A percentile compares a stretch with the other conserved stretches of the same genome.
These are phyloP conservation scores for Orychophragmus violaceus DNA, from an alignment of 345 rosid species.

Conservation along the genomic window DNA sequence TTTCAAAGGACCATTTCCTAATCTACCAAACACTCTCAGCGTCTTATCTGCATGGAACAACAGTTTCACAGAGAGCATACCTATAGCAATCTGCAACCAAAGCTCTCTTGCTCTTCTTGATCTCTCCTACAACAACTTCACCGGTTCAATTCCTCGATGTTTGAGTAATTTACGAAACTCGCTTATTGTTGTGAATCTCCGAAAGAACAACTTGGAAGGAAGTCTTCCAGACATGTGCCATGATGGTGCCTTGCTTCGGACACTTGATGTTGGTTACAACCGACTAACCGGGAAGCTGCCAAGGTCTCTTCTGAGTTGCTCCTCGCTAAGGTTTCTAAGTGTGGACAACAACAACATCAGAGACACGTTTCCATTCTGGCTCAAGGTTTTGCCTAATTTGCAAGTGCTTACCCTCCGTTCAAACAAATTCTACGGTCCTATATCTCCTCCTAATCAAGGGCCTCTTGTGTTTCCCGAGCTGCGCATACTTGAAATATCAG, in stretches of 20 bases:
- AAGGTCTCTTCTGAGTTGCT: neutral
- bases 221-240: neutral
- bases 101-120: neutral
- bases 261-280: neutral
- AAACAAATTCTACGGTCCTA: neutral
- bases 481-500: neutral
- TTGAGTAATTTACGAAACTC: neutral
- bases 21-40: neutral
- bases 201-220: neutral
- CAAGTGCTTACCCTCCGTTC: neutral
- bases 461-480: neutral
- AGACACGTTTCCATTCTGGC: neutral
- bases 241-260: neutral
- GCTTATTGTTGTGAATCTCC: neutral
- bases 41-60: neutral
- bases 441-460: neutral
- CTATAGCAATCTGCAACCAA: neutral
- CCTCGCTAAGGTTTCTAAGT: neutral
- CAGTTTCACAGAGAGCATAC: neutral
- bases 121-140: neutral
- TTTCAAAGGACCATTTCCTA: neutral
- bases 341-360: neutral
- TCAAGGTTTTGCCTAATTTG: neutral
- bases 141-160: neutral
- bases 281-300: neutral